phyloP scores from a whole-genome alignment of 1,139 yeast species.

The Kluyveromyces marxianus region DNA sequence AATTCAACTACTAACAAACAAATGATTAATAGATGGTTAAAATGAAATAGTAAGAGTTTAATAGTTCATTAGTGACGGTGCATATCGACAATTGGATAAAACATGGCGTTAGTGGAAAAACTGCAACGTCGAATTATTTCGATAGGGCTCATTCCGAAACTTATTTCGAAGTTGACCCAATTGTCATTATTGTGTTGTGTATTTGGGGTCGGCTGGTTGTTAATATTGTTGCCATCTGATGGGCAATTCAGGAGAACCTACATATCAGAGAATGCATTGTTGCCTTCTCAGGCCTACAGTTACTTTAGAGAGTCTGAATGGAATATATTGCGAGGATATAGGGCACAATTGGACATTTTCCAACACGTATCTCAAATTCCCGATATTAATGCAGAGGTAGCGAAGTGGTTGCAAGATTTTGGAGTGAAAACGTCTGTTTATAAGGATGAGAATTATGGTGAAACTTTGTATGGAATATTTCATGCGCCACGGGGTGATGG shows the following conservation, averaged over 20 bases:
- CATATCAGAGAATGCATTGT: conserved; percentile 89
- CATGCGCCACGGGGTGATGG: conserved; percentile 96
- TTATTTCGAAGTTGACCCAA: conserved; percentile 50
- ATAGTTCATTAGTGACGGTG: not conserved
- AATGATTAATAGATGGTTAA: too few species aligned
- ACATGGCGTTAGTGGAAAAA: conserved; percentile 58
- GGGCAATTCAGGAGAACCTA: conserved; percentile 81
- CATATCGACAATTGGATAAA: not conserved
- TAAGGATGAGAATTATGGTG: conserved; percentile 36
- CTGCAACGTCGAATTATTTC: conserved; percentile 47
- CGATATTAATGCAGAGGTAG: conserved; percentile 41
- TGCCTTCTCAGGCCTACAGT: conserved; percentile 93
- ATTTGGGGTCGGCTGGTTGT: conserved; percentile 59
- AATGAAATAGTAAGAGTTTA: too few species aligned
- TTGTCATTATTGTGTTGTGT: conserved; percentile 55
- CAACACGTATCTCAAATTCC: conserved; percentile 26
- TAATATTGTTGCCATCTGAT: conserved; percentile 58
- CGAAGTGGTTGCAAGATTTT: conserved; percentile 56
- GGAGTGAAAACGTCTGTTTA: conserved; percentile 65
- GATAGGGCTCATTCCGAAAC: conserved; percentile 51
- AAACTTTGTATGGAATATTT: conserved; percentile 70
- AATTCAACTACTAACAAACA: too few species aligned
- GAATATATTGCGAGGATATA: conserved; percentile 82
- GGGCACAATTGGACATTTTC: conserved; percentile 38
- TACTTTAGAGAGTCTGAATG: conserved; percentile 93